Conservation (phyloP, 768 basidiomycete genomes). For the Coprinopsis sp. region DNA sequence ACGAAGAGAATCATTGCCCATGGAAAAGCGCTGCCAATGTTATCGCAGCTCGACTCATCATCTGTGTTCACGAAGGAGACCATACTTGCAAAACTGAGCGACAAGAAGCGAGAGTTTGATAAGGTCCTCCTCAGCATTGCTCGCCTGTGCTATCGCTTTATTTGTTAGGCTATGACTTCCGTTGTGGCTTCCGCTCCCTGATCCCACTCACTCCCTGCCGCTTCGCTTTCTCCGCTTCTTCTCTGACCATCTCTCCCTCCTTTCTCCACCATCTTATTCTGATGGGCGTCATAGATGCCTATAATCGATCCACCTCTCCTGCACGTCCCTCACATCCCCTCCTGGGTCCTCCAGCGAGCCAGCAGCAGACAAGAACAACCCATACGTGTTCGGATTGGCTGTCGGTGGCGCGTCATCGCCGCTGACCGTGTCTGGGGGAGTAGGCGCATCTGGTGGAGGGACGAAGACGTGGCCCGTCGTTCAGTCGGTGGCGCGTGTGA, state of each 20-base stretch:
- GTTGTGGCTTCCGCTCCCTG: slow-evolving; percentile 23
- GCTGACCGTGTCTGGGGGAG: slow-evolving; percentile 33
- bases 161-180: neutral
- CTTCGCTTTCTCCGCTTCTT: slow-evolving; percentile 28
- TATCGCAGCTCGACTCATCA: too few relatives aligned
- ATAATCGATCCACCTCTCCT: slow-evolving; percentile 92
- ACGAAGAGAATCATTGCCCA: too few relatives aligned
- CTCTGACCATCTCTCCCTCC: slow-evolving; percentile 59
- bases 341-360: slow-evolving; percentile 46
- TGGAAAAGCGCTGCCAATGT: too few relatives aligned
- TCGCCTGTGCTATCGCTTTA: too few relatives aligned
- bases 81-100: too few relatives aligned
- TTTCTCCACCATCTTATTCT: slow-evolving; percentile 72
- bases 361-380: slow-evolving; percentile 63
- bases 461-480: slow-evolving; percentile 91
- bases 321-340: slow-evolving; percentile 67
- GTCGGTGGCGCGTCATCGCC: slow-evolving; percentile 32
- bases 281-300: slow-evolving; percentile 74
- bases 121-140: too few relatives aligned
- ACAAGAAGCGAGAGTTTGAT: too few relatives aligned
- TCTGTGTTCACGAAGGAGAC: too few relatives aligned
- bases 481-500: slow-evolving; percentile 80
- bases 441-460: slow-evolving; percentile 37
- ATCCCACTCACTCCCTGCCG: slow-evolving; percentile 18
- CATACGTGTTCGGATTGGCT: slow-evolving; percentile 57